These are phyloP conservation scores for Mycena chlorophos DNA, from an alignment of 768 basidiomycete species.

Conservation along the genomic window DNA sequence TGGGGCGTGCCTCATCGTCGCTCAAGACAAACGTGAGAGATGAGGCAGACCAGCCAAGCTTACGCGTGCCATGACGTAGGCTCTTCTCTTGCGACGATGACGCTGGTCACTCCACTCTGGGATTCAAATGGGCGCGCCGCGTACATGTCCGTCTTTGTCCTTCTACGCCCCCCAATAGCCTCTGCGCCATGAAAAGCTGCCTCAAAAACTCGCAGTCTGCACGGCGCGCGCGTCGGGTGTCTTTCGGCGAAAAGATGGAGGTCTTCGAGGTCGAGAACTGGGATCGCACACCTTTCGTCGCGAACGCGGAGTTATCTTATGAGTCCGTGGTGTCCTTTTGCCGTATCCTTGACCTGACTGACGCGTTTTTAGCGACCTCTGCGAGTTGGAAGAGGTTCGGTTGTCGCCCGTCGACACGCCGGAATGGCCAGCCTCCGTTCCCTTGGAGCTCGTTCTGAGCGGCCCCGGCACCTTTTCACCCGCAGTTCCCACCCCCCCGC, in stretches of 20 bases:
- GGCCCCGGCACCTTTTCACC: not conserved
- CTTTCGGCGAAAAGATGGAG: not conserved
- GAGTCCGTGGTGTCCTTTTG: not conserved
- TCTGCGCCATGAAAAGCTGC: slow-evolving; percentile 1
- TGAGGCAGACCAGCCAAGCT: no score
- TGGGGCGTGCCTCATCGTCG: no score
- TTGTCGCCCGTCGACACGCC: not conserved
- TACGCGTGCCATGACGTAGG: no score
- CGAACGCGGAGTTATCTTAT: not conserved
- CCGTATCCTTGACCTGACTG: not conserved
- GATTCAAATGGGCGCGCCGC: no score
- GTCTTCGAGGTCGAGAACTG: slow-evolving; percentile 1
- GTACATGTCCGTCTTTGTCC: no score
- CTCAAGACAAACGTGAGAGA: no score
- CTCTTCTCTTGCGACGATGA: no score
- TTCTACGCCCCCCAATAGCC: no score
- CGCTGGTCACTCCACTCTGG: no score
- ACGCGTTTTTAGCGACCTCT: not conserved
- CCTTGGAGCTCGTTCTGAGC: not conserved
- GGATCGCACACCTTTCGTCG: not conserved
- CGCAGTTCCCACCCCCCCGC: not conserved
- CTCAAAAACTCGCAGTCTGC: not conserved
- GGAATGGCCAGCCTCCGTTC: not conserved
- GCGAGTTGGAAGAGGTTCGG: not conserved
- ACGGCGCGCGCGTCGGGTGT: not conserved